A percentile compares a stretch with the other conserved stretches of the same genome.
Evolutionary conservation across 2,329 filamentous ascomycete species (phyloP).

Genomic region (Colletotrichum higginsianum): DNA sequence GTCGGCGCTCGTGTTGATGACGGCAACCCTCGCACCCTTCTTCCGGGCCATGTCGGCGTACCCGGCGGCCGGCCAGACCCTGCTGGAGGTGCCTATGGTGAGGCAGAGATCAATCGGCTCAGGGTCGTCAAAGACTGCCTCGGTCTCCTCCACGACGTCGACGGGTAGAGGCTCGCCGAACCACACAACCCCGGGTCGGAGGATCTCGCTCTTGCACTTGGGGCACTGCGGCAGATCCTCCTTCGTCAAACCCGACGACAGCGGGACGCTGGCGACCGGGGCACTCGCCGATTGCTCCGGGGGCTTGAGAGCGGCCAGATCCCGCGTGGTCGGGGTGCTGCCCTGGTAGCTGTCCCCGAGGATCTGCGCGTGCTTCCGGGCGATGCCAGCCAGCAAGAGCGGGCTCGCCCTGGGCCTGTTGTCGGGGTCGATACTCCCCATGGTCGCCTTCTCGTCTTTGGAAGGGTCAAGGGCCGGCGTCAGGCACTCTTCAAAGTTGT

Average conservation of each 20-base stretch:
- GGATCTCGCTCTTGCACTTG: conserved; percentile 65
- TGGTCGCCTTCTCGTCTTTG: conserved; percentile 50
- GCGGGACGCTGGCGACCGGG: not conserved
- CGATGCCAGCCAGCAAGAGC: conserved; percentile 45
- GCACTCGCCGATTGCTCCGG: not conserved
- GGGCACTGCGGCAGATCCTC: conserved; percentile 73
- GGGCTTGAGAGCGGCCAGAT: conserved; percentile 36
- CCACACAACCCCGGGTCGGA: conserved; percentile 79
- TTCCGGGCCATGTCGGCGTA: conserved; percentile 69
- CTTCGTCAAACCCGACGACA: conserved; percentile 59
- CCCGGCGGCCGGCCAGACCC: conserved; percentile 75
- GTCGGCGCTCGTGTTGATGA: conserved; percentile 72
- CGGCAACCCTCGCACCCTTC: conserved; percentile 72
- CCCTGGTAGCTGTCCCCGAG: conserved; percentile 63
- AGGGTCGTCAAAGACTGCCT: conserved; percentile 64
- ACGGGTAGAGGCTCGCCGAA: conserved; percentile 73
- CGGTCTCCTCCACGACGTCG: conserved; percentile 64
- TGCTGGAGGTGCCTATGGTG: conserved; percentile 76
- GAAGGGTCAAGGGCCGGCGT: conserved; percentile 73
- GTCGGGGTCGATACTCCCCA: conserved; percentile 17
- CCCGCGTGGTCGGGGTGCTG: conserved; percentile 23
- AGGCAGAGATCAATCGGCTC: conserved; percentile 73
- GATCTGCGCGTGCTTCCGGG: conserved; percentile 67
- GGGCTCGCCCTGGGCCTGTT: conserved; percentile 40
- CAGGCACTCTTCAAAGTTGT: conserved; percentile 75